These are phyloP conservation scores for Pisolithus sp. DNA, from an alignment of 768 basidiomycete species.

Conservation along the genomic window DNA sequence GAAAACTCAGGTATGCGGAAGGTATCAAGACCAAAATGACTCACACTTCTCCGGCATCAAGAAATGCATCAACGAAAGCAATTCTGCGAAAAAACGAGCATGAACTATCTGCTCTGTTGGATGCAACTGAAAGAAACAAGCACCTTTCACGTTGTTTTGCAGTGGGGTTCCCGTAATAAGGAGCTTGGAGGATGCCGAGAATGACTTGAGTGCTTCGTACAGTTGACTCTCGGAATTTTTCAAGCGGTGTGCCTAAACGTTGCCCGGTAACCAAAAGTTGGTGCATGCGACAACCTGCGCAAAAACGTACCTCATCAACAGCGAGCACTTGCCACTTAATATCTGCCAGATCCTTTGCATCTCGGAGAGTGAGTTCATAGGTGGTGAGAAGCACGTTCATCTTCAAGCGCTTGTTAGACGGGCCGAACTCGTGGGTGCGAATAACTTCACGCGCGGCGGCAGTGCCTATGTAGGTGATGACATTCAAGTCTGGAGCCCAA, in stretches of 20 bases:
- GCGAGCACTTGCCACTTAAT: constrained; percentile 97
- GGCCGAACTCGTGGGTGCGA: constrained; percentile 86
- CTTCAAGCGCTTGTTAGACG: constrained; percentile 82
- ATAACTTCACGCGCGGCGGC: constrained; percentile 85
- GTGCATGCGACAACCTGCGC: neutral
- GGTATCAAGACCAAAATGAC: constrained; percentile 16
- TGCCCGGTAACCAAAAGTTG: constrained; percentile 9
- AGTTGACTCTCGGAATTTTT: constrained; percentile 98
- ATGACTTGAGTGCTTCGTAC: constrained; percentile 88
- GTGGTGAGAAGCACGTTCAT: constrained; percentile 98
- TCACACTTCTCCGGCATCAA: constrained; percentile 96
- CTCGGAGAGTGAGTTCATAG: constrained; percentile 91
- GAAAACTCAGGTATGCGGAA: constrained; percentile 6
- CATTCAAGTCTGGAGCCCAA: constrained; percentile 96
- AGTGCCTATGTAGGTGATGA: constrained; percentile 94
- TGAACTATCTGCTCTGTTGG: constrained; percentile 5
- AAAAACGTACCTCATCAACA: constrained; percentile 78
- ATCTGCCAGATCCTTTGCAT: constrained; percentile 78
- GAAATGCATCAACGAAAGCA: constrained; percentile 98
- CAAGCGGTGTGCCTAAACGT: constrained; percentile 81
- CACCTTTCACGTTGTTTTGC: constrained; percentile 98
- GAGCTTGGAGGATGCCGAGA: constrained; percentile 85
- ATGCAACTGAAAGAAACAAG: constrained; percentile 3
- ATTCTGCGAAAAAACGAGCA: constrained; percentile 44
- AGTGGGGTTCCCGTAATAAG: constrained; percentile 97